Conservation (phyloP, 345 rosid genomes). For the Rhizophora apiculata region DNA sequence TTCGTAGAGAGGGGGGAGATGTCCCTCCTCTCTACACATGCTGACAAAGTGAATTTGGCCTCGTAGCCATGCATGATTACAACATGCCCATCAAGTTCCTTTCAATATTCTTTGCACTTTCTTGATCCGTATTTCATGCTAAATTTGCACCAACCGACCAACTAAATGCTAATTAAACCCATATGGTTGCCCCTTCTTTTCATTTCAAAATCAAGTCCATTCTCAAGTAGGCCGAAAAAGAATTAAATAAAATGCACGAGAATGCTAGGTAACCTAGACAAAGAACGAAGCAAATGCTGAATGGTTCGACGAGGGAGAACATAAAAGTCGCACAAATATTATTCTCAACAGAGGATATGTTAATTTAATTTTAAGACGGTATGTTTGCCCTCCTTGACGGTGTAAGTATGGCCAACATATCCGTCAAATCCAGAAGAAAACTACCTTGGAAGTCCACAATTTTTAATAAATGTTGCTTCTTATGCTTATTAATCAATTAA, state of each 20-base stretch:
- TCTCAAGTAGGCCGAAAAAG: no score
- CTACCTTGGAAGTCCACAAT: slow-evolving; percentile 18
- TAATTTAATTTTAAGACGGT: slow-evolving; percentile 13
- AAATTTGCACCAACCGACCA: neutral
- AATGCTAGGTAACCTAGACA: no score
- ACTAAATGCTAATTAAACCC: neutral
- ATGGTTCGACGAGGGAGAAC: neutral
- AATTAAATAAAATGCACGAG: no score
- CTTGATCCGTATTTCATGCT: slow-evolving; percentile 21
- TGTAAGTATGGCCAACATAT: slow-evolving; percentile 21
- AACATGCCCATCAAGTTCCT: slow-evolving; percentile 33
- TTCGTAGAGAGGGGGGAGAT: slow-evolving; percentile 16
- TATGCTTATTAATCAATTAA: no score
- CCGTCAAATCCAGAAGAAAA: slow-evolving; percentile 27
- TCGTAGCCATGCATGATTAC: slow-evolving; percentile 38
- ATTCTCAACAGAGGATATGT: slow-evolving; percentile 4
- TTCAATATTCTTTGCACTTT: slow-evolving; percentile 14
- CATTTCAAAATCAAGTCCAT: neutral
- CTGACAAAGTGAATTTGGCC: slow-evolving; percentile 41
- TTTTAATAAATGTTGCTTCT: slow-evolving; percentile 4
- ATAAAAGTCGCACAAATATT: slow-evolving; percentile 6
- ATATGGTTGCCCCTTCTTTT: neutral
- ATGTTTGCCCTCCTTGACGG: slow-evolving; percentile 27
- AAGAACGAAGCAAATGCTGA: neutral
- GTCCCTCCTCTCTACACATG: slow-evolving; percentile 44